Evolutionary conservation across 2,329 filamentous ascomycete species (phyloP), one percentile per base, ranked within the genome.

Genomic region (Colletotrichum viniferum): DNA sequence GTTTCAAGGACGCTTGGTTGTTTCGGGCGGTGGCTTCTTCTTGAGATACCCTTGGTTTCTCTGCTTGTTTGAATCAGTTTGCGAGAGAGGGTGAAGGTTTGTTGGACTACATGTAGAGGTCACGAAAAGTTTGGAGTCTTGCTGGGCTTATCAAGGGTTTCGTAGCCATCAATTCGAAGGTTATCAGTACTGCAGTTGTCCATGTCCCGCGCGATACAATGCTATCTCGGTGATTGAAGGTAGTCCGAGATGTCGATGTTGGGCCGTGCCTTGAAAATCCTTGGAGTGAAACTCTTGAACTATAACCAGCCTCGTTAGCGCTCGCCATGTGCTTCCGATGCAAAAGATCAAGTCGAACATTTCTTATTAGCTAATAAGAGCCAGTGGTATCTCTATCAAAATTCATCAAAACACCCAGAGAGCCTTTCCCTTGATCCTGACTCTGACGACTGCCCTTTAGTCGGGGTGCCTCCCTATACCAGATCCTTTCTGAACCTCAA

Each of bases 351-450:
- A 0, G 9, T 24, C 32, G 14, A 24, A 52, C 8, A 26, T 30
- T n/a, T 55, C 24, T 38, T 28, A 71, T 74, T 67, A 72, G 56
- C 30, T 68, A 52, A 48, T 68, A 68, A 63, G 34, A 55, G 38
- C 61, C 32, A 58, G 63, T 75, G 69, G 69, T 75, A 75, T 75
- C 69, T 68, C 69, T 63, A 63, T 63, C 60, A 63, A 63, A 61
- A 56, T 14, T 26, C 52, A 26, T 26, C 21, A 52, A 52, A 21
- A 32, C 58, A 30, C 24, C 28, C 9, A 12, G 2, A 18, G 38
- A 48, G 38, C 38, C 38, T 48, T 48, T 48, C 4, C 38, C 18
- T 48, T 48, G 38, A 48, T 2, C 38, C 5, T 48, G 9, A n/a
- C 38, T 48, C 18, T 48, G 18, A 48, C 18, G 38, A 48, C 26